Conservation (phyloP, 163 green algal species). For the Chlorella variabilis region DNA sequence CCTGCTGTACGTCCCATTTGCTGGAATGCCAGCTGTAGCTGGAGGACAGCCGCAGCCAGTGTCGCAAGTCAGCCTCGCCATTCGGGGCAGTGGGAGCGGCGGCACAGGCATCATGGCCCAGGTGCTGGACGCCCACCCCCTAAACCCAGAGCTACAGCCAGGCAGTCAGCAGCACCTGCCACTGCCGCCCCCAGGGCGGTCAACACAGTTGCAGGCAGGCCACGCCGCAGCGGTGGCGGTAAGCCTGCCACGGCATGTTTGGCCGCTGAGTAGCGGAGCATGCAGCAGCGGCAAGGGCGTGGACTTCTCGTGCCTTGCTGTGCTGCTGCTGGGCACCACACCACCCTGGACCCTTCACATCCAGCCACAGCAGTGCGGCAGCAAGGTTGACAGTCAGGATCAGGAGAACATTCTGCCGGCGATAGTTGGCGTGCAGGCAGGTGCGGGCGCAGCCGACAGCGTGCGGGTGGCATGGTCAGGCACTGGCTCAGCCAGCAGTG, state of each 20-base stretch:
- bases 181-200: background rate
- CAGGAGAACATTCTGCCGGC: background rate
- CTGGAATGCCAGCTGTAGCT: background rate
- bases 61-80: background rate
- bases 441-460: background rate
- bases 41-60: background rate
- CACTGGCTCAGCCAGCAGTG: too few relatives aligned
- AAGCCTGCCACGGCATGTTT: background rate
- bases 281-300: background rate
- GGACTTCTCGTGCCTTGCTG: background rate
- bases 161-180: background rate
- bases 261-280: background rate
- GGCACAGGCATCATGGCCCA: conserved; percentile 9
- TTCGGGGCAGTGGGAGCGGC: background rate
- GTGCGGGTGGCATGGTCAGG: background rate
- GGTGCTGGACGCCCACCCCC: background rate
- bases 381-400: background rate
- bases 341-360: conserved; percentile 22
- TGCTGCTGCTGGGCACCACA: conserved; percentile 8
- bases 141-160: background rate
- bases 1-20: conserved; percentile 24
- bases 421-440: background rate
- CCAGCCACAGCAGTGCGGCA: background rate
- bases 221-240: background rate
- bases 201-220: background rate